Conservation (phyloP, 345 rosid species). For the Gossypium arboreum region DNA sequence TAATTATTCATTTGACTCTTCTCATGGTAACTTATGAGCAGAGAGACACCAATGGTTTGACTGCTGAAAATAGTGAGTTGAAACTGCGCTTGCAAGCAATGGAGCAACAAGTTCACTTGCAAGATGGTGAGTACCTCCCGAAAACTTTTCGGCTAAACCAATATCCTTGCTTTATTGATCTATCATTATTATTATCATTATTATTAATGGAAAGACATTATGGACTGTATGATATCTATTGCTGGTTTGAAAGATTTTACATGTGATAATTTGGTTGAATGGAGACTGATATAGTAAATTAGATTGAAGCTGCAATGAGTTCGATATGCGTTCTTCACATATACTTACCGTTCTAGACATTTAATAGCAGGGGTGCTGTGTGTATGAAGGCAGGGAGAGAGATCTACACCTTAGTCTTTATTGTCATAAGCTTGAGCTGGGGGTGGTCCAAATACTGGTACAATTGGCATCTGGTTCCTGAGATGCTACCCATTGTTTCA, state of each 20-base stretch:
- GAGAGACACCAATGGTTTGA: constrained; percentile 84
- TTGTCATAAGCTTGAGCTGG: not conserved
- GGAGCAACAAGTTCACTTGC: constrained; percentile 87
- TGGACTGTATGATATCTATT: not conserved
- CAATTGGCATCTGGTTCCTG: not conserved
- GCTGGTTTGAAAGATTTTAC: constrained; percentile 4
- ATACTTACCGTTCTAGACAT: not conserved
- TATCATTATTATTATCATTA: not conserved
- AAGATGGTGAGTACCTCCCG: constrained; percentile 60
- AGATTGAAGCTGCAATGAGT: not conserved
- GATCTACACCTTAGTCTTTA: not conserved
- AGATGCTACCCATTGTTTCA: not conserved
- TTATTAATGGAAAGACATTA: not conserved
- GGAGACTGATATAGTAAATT: not conserved
- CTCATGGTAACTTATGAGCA: constrained; percentile 22
- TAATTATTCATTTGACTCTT: not conserved
- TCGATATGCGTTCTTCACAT: not conserved
- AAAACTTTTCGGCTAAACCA: constrained; percentile 12
- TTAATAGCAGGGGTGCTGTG: not conserved
- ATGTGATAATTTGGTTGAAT: constrained; percentile 1
- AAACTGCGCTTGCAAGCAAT: constrained; percentile 81
- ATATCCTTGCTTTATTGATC: constrained; percentile 1
- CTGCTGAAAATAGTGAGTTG: constrained; percentile 77
- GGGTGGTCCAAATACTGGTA: not conserved
- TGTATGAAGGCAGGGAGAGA: not conserved